Conservation (phyloP, 495 filamentous ascomycete species). For the Lepidopterella palustris region DNA sequence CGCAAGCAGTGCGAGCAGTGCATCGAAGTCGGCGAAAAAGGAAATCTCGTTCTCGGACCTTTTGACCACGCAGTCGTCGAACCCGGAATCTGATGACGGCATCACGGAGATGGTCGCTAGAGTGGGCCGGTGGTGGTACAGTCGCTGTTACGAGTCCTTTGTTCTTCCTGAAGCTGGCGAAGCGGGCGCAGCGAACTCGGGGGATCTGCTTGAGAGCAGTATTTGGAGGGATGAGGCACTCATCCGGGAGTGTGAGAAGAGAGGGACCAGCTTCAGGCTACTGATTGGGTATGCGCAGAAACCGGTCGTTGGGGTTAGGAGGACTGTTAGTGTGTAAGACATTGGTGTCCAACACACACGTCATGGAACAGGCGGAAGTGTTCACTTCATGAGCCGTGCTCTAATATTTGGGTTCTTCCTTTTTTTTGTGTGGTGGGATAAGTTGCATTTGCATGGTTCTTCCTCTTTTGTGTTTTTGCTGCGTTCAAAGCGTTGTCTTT, state of each 20-base stretch:
- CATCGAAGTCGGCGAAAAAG: conserved; percentile 14
- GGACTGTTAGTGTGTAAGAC: conserved; percentile 50
- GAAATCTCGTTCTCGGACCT: conserved; percentile 33
- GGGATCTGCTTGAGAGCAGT: conserved; percentile 39
- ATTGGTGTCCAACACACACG: background rate
- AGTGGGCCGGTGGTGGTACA: conserved; percentile 97
- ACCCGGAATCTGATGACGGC: conserved; percentile 51
- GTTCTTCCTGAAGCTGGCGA: conserved; percentile 48
- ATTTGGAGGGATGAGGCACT: conserved; percentile 77
- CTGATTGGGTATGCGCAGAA: conserved; percentile 89
- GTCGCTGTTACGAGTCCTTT: conserved; percentile 74
- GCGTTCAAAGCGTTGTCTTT: background rate
- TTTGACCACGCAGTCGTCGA: conserved; percentile 15
- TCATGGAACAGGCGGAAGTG: background rate
- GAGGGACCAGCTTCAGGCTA: conserved; percentile 80
- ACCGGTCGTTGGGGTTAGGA: conserved; percentile 50
- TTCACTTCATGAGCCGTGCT: background rate
- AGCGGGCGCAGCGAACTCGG: conserved; percentile 9
- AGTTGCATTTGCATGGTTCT: too few relatives aligned
- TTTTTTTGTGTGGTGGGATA: background rate
- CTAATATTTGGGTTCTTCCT: background rate
- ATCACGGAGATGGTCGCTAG: conserved; percentile 87
- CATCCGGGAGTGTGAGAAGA: conserved; percentile 77
- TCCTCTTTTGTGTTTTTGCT: background rate
- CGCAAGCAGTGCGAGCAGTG: background rate